Base-by-base conservation (phyloP, 352 stramenopile genomes). In the Phytophthora pistaciae region DNA sequence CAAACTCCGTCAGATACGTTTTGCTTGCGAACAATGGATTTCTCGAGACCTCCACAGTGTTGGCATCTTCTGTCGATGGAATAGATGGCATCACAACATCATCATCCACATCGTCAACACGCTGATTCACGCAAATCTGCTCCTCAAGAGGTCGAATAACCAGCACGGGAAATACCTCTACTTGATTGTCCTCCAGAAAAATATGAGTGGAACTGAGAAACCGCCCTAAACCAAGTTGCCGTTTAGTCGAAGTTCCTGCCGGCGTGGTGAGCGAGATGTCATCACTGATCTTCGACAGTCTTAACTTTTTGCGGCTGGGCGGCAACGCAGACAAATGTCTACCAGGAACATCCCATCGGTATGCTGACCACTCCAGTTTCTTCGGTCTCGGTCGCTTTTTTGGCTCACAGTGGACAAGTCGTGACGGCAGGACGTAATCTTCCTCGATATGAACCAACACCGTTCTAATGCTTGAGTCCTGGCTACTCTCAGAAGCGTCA, bases 151-250 rank as follows among this genome's bases (percentile, higher is more conserved):
- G 82, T 20, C 80, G 82, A 69, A 92, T 80, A 31, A 87, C 40
- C 54, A 92, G 64, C 14, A 91, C 81, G 9, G 84, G 84, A 44
- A 90, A 92, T 5, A 91, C 84, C 62, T 92, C 84, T 14, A 92
- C 79, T 60, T 92, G 67, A 31, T 88, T 79, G 18, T 84, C 77
- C 50, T 88, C 74, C 4, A 92, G 64, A 5, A 68, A 76, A 55
- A 92, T 79, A 29, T 78, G 82, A 0, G 82, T 86, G 16, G 80
- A 85, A 44, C 74, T 63, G 21, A 87, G 48, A 64, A 87, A 92
- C n/a, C 27, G 46, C 1, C 79, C 80, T 14, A 88, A 59, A 1
- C 40, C 23, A 27, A 89, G 70, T 31, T 68, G 49, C 7, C 42
- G 44, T 10, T 67, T 57, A 20, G 40, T 53, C 4, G 78, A 85